phyloP scores from a whole-genome alignment of 1,284 basidiomycete species.

The Boletus nobilissimus region DNA sequence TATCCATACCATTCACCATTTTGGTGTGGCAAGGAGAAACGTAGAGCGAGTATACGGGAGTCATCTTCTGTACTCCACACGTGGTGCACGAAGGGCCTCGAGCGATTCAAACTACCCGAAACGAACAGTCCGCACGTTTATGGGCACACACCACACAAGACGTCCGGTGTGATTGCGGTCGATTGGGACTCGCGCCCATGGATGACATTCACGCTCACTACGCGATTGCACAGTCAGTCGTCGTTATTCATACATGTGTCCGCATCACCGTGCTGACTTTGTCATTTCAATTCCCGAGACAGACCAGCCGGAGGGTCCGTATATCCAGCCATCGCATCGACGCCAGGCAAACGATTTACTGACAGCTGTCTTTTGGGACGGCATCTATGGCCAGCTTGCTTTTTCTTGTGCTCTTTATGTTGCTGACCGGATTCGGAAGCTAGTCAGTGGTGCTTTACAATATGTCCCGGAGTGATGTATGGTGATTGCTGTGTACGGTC shows the following conservation, averaged over 20 bases:
- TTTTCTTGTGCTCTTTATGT: neutral
- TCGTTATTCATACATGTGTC: neutral
- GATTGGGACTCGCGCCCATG: conserved; percentile 81
- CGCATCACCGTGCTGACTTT: conserved; percentile 21
- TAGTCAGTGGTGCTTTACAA: conserved; percentile 75
- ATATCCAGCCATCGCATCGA: conserved; percentile 64
- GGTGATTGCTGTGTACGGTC: conserved; percentile 74
- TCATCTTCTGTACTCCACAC: conserved; percentile 44
- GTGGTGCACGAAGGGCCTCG: conserved; percentile 64
- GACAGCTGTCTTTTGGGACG: conserved; percentile 73
- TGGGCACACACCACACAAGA: conserved; percentile 48
- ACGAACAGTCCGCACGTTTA: conserved; percentile 67
- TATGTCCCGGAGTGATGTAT: conserved; percentile 76
- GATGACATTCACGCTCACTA: conserved; percentile 73
- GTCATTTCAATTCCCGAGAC: conserved; percentile 61
- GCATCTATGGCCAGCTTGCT: conserved; percentile 67
- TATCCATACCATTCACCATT: neutral
- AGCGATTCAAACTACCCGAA: conserved; percentile 67
- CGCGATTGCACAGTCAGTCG: conserved; percentile 61
- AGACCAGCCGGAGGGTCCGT: conserved; percentile 53
- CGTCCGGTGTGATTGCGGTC: conserved; percentile 57
- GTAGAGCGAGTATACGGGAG: conserved; percentile 40
- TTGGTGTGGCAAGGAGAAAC: conserved; percentile 50
- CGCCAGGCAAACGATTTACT: conserved; percentile 76
- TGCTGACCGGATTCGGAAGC: conserved; percentile 10